phyloP scores from a whole-genome alignment of 2,329 filamentous ascomycete species.

The Colletotrichum agaves region DNA sequence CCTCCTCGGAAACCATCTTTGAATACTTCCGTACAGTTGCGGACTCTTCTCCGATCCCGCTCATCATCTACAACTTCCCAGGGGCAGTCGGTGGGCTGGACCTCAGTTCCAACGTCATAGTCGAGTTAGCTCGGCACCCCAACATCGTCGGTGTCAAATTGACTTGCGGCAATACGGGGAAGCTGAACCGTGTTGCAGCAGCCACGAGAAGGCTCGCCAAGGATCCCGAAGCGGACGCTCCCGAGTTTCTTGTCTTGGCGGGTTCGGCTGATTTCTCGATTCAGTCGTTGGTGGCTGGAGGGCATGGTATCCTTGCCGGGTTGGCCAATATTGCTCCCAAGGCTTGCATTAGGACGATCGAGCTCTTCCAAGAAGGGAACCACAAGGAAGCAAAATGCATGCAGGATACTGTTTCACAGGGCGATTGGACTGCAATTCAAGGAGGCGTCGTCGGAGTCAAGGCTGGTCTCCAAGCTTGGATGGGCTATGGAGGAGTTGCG shows the following conservation, averaged over 20 bases:
- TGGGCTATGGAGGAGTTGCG: slow-evolving; percentile 71
- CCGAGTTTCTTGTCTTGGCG: slow-evolving; percentile 75
- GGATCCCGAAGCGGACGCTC: slow-evolving; percentile 46
- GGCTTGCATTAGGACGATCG: slow-evolving; percentile 69
- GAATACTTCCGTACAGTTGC: slow-evolving; percentile 75
- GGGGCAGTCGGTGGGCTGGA: slow-evolving; percentile 72
- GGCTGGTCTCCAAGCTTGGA: slow-evolving; percentile 72
- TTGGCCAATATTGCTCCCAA: slow-evolving; percentile 78
- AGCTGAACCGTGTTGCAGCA: slow-evolving; percentile 71
- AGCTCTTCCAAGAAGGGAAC: slow-evolving; percentile 68
- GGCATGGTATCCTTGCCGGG: slow-evolving; percentile 77
- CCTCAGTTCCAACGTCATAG: slow-evolving; percentile 70
- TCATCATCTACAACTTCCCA: slow-evolving; percentile 78
- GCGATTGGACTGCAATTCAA: slow-evolving; percentile 79
- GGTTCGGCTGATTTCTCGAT: slow-evolving; percentile 80
- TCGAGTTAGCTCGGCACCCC: slow-evolving; percentile 67
- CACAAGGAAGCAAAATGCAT: slow-evolving; percentile 64
- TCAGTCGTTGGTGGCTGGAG: slow-evolving; percentile 74
- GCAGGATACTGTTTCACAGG: slow-evolving; percentile 68
- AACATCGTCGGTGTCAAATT: slow-evolving; percentile 77
- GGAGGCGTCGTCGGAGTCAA: slow-evolving; percentile 79
- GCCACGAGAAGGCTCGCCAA: slow-evolving; percentile 59
- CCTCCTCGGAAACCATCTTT: slow-evolving; percentile 68
- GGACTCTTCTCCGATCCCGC: slow-evolving; percentile 69
- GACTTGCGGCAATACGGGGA: slow-evolving; percentile 77